Evolutionary conservation across 1,284 basidiomycete genomes (phyloP).

Genomic region (Moesziomyces sp.): DNA sequence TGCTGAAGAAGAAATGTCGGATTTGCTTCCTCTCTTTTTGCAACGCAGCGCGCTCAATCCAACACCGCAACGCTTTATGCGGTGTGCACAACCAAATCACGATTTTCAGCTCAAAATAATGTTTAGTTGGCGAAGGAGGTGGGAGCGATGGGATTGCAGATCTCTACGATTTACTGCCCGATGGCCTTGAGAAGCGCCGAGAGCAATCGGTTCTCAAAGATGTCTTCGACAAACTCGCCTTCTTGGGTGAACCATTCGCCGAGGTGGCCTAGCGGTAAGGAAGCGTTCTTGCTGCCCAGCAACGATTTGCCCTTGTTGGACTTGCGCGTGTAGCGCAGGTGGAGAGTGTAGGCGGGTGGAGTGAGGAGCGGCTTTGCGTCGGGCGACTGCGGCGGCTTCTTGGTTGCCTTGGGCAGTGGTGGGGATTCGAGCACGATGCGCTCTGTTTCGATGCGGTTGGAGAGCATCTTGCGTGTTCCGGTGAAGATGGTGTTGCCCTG

Average conservation of each 20-base stretch:
- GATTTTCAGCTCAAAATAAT: no score
- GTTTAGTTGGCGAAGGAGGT: no score
- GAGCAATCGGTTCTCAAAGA: constrained; percentile 58
- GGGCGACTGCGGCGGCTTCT: constrained; percentile 16
- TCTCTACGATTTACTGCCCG: constrained; percentile 23
- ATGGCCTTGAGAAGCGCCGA: constrained; percentile 51
- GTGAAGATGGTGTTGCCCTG: constrained; percentile 58
- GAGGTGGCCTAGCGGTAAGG: constrained; percentile 56
- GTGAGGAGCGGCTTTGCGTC: constrained; percentile 46
- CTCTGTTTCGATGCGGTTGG: constrained; percentile 55
- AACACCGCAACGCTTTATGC: no score
- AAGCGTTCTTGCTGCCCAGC: constrained; percentile 33
- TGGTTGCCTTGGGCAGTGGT: constrained; percentile 41
- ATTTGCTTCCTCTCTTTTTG: no score
- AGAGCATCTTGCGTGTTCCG: constrained; percentile 53
- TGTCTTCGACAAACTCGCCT: constrained; percentile 60
- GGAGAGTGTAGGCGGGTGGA: constrained; percentile 58
- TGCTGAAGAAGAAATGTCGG: no score
- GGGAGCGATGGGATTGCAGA: no score
- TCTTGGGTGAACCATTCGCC: constrained; percentile 66
- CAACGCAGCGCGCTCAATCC: no score
- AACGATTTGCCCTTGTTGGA: constrained; percentile 47
- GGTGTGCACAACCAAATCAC: no score
- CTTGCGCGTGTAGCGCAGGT: constrained; percentile 53
- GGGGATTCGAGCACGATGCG: constrained; percentile 51